Conservation (phyloP, 108 stramenopile species). For the Conticribra weissflogii region DNA sequence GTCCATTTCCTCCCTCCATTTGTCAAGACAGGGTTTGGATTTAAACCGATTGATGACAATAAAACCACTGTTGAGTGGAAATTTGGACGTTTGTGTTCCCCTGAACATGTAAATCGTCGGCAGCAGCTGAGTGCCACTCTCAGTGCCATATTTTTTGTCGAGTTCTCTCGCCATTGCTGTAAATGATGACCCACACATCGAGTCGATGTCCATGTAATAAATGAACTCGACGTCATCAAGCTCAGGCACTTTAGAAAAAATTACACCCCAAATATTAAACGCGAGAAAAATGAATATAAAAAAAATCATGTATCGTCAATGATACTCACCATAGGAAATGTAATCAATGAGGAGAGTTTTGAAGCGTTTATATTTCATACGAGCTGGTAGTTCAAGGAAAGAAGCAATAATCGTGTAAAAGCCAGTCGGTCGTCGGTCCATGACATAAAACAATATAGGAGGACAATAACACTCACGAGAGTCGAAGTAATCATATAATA, state of each 20-base stretch:
- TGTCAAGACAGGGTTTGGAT: neutral
- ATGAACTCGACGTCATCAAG: neutral
- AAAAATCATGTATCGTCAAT: too few species aligned
- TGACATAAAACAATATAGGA: neutral
- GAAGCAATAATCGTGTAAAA: neutral
- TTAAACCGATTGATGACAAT: neutral
- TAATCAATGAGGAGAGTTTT: neutral
- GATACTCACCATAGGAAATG: too few species aligned
- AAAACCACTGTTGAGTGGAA: neutral
- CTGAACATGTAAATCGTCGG: neutral
- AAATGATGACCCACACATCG: neutral
- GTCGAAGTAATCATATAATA: neutral
- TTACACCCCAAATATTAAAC: too few species aligned
- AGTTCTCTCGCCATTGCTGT: neutral
- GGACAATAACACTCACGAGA: neutral
- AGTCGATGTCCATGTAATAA: neutral
- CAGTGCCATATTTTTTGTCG: neutral
- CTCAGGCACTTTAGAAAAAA: neutral
- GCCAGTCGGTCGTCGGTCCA: too few species aligned
- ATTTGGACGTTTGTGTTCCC: neutral
- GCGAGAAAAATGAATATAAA: too few species aligned
- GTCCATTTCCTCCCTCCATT: neutral
- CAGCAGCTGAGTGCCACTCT: neutral
- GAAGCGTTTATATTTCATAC: neutral
- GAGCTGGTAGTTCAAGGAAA: neutral